These are phyloP conservation scores for Penicillium tannophilum DNA, from an alignment of 495 filamentous ascomycete genomes.

Conservation along the genomic window DNA sequence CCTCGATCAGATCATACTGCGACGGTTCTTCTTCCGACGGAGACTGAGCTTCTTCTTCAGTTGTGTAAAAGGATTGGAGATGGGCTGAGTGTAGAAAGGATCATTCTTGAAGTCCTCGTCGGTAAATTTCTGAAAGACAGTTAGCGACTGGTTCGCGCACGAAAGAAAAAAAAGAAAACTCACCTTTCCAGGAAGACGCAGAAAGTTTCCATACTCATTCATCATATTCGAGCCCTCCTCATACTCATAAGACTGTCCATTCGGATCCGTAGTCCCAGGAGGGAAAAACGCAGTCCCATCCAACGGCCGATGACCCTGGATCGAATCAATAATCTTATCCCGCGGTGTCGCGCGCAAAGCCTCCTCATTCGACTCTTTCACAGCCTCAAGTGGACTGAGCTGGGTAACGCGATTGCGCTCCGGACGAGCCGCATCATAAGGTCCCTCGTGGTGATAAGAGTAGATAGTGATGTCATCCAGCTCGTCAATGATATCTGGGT, in stretches of 20 bases:
- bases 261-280: conserved; percentile 65
- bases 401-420: conserved; percentile 66
- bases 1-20: conserved; percentile 15
- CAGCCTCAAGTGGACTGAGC: conserved; percentile 74
- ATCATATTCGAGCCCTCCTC: conserved; percentile 85
- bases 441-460: conserved; percentile 87
- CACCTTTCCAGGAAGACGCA: conserved; percentile 40
- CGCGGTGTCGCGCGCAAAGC: conserved; percentile 80
- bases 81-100: conserved; percentile 44
- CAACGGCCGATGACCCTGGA: conserved; percentile 76
- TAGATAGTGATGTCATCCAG: conserved; percentile 65
- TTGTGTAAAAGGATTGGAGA: conserved; percentile 35
- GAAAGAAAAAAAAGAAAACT: background rate
- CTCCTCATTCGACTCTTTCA: conserved; percentile 71
- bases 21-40: conserved; percentile 37
- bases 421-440: conserved; percentile 81
- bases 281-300: conserved; percentile 80
- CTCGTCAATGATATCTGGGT: conserved; percentile 77
- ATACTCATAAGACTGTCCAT: conserved; percentile 74
- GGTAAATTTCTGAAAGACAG: conserved; percentile 40
- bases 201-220: conserved; percentile 59
- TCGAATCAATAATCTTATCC: conserved; percentile 74
- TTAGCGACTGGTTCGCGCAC: background rate
- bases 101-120: conserved; percentile 53
- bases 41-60: conserved; percentile 38